phyloP scores from a whole-genome alignment of 2,329 filamentous ascomycete species.

The Davidsoniella australis region DNA sequence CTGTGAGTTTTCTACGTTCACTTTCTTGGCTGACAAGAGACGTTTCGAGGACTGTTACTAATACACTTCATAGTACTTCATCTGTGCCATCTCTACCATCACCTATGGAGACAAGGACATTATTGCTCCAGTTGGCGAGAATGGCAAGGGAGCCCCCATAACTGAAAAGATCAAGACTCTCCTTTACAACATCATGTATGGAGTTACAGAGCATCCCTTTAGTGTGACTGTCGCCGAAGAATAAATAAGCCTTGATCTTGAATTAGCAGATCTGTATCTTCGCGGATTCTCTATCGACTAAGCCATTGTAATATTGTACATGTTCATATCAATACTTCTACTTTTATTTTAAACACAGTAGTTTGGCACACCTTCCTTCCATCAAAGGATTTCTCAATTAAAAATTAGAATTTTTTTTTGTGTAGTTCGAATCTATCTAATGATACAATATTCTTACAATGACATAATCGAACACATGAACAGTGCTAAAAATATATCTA shows the following conservation, averaged over 20 bases:
- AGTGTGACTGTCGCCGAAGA: conserved; percentile 46
- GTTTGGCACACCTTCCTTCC: too few relatives aligned
- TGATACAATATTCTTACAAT: too few relatives aligned
- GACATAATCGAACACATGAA: too few relatives aligned
- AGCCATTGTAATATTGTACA: too few relatives aligned
- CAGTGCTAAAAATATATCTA: too few relatives aligned
- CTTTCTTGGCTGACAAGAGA: background rate
- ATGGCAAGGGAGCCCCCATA: conserved; percentile 34
- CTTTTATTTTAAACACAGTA: too few relatives aligned
- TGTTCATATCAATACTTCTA: too few relatives aligned
- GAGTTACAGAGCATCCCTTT: conserved; percentile 51
- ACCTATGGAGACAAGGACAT: conserved; percentile 50
- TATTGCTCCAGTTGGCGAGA: conserved; percentile 39
- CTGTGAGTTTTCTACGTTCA: conserved; percentile 34
- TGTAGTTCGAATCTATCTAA: too few relatives aligned
- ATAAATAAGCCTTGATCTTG: conserved; percentile 18
- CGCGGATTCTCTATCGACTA: too few relatives aligned
- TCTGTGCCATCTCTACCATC: conserved; percentile 50
- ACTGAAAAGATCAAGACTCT: conserved; percentile 48
- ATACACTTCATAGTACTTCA: conserved; percentile 41
- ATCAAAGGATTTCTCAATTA: too few relatives aligned
- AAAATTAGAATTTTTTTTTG: too few relatives aligned
- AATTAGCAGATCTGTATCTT: too few relatives aligned
- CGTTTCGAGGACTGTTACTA: conserved; percentile 12
- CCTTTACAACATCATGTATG: conserved; percentile 61